Conservation (phyloP, 2,329 filamentous ascomycete species). For the Cladosporium sp. region DNA sequence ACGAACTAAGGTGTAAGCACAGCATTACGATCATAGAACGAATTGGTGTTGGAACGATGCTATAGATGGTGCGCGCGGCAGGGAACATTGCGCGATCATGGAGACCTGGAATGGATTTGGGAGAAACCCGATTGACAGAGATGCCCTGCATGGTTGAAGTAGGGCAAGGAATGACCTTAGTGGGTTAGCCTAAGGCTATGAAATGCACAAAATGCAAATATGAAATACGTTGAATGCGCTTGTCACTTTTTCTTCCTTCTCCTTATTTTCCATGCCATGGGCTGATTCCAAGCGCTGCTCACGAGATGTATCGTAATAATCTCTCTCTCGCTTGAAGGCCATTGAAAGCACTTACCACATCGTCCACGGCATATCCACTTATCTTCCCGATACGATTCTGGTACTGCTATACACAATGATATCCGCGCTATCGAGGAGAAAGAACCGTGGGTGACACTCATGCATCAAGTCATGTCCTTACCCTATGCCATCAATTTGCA, state of each 20-base stretch:
- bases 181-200: constrained; percentile 4
- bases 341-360: no score
- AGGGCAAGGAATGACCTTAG: not conserved
- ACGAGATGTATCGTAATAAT: no score
- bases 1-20: constrained; percentile 11
- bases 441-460: no score
- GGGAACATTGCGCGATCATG: not conserved
- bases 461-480: no score
- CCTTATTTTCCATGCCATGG: no score
- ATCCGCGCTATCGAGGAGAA: no score
- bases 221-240: not conserved
- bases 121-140: not conserved
- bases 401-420: no score
- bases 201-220: constrained; percentile 8
- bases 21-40: not conserved
- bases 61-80: not conserved
- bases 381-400: no score
- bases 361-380: no score
- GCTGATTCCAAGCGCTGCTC: no score
- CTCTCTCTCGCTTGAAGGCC: no score
- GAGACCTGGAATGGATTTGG: not conserved
- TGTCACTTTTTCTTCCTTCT: not conserved
- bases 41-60: not conserved
- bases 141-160: not conserved
- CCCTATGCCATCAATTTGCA: no score